Conservation (phyloP, 805 yeast species). For the Candida verbasci region DNA sequence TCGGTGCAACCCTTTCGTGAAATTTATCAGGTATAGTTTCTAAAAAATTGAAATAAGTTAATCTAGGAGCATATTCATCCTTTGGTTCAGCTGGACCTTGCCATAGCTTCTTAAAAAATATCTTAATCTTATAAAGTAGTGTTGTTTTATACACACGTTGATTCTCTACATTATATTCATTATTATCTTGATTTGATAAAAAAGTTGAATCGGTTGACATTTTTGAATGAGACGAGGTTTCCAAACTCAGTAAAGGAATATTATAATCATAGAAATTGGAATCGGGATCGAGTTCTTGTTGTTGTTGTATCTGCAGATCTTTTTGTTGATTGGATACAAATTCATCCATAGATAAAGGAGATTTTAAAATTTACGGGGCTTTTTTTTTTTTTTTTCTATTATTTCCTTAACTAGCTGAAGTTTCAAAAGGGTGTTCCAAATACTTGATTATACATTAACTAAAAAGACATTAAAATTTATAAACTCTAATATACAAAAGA, state of each 20-base stretch:
- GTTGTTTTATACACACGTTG: background rate
- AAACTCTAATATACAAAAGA: slow-evolving; percentile 1
- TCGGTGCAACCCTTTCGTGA: slow-evolving; percentile 19
- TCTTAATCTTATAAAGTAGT: slow-evolving; percentile 1
- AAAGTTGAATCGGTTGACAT: background rate
- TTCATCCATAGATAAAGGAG: slow-evolving; percentile 1
- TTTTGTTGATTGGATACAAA: background rate
- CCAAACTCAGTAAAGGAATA: slow-evolving; percentile 1
- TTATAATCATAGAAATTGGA: background rate
- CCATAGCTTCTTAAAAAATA: slow-evolving; percentile 40
- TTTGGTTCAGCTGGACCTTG: slow-evolving; percentile 48
- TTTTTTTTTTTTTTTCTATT: background rate
- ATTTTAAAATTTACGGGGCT: background rate
- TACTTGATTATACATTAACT: slow-evolving; percentile 2
- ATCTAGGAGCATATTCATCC: slow-evolving; percentile 46
- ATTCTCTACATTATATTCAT: background rate
- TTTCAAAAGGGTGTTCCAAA: too few species aligned
- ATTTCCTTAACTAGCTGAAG: background rate
- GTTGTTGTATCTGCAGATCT: background rate
- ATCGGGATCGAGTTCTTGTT: background rate
- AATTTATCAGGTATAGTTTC: slow-evolving; percentile 44
- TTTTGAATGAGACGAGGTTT: background rate
- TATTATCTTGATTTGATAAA: background rate
- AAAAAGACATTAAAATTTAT: background rate
- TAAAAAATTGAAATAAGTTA: slow-evolving; percentile 11